Conservation (phyloP, 192 early-diverging fungal genomes). For the Thoreauomyces humboldtii region DNA sequence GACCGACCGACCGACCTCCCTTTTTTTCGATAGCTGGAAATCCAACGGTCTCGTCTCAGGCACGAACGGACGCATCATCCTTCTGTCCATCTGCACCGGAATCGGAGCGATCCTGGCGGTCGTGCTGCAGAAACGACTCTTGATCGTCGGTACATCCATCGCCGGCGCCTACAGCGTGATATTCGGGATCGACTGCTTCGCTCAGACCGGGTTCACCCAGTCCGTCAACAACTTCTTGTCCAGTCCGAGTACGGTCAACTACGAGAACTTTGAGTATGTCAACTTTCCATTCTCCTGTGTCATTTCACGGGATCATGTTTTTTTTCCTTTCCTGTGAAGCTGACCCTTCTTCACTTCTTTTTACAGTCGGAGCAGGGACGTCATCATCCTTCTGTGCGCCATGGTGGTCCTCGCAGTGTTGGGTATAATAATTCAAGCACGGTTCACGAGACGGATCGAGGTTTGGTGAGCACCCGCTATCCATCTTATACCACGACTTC, state of each 20-base stretch:
- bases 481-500: too few relatives aligned
- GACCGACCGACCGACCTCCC: too few relatives aligned
- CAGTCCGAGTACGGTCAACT: neutral
- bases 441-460: constrained; percentile 9
- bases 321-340: too few relatives aligned
- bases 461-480: too few relatives aligned
- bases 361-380: constrained; percentile 11
- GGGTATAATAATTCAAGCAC: constrained; percentile 32
- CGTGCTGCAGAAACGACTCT: constrained; percentile 26
- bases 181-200: constrained; percentile 40
- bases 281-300: too few relatives aligned
- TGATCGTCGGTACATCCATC: constrained; percentile 34
- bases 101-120: constrained; percentile 9
- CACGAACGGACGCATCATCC: constrained; percentile 24
- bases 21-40: constrained; percentile 7
- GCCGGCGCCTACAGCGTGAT: constrained; percentile 31
- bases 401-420: constrained; percentile 28
- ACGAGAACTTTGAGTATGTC: constrained; percentile 19
- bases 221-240: constrained; percentile 2
- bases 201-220: constrained; percentile 28
- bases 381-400: constrained; percentile 21
- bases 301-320: too few relatives aligned
- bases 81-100: constrained; percentile 19
- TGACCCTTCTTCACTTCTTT: too few relatives aligned
- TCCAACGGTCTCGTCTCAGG: constrained; percentile 18